phyloP scores from a whole-genome alignment of 176 grass and related monocot genomes.

The Chrysopogon serrulatus region DNA sequence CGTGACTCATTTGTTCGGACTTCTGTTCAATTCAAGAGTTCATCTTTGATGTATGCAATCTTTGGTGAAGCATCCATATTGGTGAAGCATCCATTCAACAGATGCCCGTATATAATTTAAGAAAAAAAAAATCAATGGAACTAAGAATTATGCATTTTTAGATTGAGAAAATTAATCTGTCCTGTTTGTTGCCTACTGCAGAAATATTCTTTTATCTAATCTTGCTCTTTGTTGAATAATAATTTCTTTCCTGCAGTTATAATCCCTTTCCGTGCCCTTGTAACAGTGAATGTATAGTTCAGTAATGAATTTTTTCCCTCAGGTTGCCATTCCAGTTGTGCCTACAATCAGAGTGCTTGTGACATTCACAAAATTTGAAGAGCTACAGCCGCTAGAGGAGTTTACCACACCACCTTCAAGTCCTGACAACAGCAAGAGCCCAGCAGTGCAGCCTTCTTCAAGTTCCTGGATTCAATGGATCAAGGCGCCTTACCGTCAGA shows the following conservation, averaged over 20 bases:
- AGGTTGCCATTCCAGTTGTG: conserved; percentile 95
- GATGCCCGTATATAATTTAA: background rate
- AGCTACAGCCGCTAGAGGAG: conserved; percentile 77
- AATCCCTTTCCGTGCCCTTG: background rate
- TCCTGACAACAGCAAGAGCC: conserved; percentile 56
- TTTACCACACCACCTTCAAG: conserved; percentile 83
- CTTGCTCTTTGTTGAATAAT: conserved; percentile 1
- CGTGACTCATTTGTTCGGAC: background rate
- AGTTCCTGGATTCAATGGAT: conserved; percentile 96
- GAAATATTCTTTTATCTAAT: background rate
- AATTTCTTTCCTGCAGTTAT: background rate
- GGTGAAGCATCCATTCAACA: background rate
- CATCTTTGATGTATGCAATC: background rate
- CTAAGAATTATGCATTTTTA: background rate
- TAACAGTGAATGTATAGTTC: background rate
- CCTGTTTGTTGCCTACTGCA: background rate
- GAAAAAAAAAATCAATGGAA: background rate
- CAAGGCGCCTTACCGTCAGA: conserved; percentile 75
- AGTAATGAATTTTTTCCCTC: conserved; percentile 21
- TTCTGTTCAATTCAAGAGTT: background rate
- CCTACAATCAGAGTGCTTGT: conserved; percentile 93
- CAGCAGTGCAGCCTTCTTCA: conserved; percentile 36
- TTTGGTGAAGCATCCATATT: too few relatives aligned
- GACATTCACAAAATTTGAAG: conserved; percentile 98
- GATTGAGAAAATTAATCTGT: background rate